Evolutionary conservation across 805 yeast genomes (phyloP), one percentile per base, ranked within the genome.

Genomic region (Monosporozyma solicola): DNA sequence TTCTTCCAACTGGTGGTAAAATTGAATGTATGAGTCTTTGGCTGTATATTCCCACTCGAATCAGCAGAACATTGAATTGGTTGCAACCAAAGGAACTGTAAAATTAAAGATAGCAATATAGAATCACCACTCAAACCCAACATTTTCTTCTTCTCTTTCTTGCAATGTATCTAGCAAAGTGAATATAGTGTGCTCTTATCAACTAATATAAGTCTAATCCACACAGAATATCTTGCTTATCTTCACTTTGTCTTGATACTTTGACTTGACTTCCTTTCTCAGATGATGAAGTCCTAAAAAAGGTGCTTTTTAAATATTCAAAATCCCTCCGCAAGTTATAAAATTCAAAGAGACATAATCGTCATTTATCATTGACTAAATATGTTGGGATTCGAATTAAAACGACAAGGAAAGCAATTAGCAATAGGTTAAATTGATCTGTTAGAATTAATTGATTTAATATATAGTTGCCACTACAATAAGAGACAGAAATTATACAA

Each of bases 1-100:
- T 66, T 65, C 22, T 80, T 79, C 80, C 85, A 84, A 5, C 75
- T 72, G 1, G 84, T 80, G 7, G 79, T 74, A 66, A 65, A 85
- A 66, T 77, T 74, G 72, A 80, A 78, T 1, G 75, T 72, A 57
- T 82, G 89, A 16, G 84, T 29, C 4, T 3, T 29, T 8, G 50
- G 31, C 7, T 20, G 22, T 22, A n/a, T 22, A 5, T 11, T 32
- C 22, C 3, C 24, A 9, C 22, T 20, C 4, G 4, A 9, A 5
- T 24, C 25, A 33, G 13, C 10, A 20, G 29, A 10, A 47, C 24
- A 22, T 9, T 32, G 29, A 6, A 20, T 32, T 45, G 33, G 47
- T 45, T 45, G 35, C 47, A 27, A 29, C 24, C 15, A 27, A n/a
- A 45, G 2, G 22, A 22, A 15, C n/a, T 45, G 47, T 45, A 45